Conservation (phyloP, 805 yeast genomes). For the Komagataella pseudopastoris region DNA sequence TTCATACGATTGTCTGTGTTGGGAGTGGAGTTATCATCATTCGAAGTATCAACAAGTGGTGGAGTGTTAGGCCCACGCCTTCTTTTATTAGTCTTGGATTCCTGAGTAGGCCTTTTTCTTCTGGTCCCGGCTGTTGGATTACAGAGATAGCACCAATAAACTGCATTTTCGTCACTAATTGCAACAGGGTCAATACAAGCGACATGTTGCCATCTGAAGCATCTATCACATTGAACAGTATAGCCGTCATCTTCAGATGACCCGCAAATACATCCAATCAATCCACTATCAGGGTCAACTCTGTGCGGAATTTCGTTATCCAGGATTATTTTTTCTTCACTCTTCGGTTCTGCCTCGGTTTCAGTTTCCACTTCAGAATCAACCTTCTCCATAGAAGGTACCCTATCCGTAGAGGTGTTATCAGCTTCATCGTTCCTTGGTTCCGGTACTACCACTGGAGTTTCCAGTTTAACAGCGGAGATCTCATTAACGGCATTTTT, state of each 20-base stretch:
- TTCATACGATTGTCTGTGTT: not conserved
- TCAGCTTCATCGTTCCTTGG: conserved; percentile 8
- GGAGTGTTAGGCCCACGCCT: conserved; percentile 1
- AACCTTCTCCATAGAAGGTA: conserved; percentile 4
- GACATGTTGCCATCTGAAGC: conserved; percentile 93
- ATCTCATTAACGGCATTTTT: not conserved
- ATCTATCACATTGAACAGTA: conserved; percentile 87
- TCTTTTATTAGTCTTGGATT: not conserved
- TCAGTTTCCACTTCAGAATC: conserved; percentile 8
- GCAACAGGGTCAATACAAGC: conserved; percentile 72
- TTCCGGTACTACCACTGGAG: conserved; percentile 8
- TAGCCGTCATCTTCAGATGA: conserved; percentile 84
- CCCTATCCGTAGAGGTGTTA: not conserved
- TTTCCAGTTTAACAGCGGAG: not conserved
- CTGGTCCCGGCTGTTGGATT: conserved; percentile 18
- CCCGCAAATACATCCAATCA: conserved; percentile 83
- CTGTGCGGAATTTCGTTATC: conserved; percentile 22
- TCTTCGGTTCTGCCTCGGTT: not conserved
- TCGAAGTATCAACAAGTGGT: not conserved
- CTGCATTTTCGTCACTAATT: conserved; percentile 69
- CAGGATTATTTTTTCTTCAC: not conserved
- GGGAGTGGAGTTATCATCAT: not conserved
- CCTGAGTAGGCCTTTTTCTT: not conserved
- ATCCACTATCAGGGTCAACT: conserved; percentile 72
- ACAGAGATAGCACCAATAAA: conserved; percentile 70